Percentiles rank a stretch among this genome's conserved stretches.
Evolutionary conservation across 176 grass and related monocot species (phyloP).

Genomic region (Musa itinerans): DNA sequence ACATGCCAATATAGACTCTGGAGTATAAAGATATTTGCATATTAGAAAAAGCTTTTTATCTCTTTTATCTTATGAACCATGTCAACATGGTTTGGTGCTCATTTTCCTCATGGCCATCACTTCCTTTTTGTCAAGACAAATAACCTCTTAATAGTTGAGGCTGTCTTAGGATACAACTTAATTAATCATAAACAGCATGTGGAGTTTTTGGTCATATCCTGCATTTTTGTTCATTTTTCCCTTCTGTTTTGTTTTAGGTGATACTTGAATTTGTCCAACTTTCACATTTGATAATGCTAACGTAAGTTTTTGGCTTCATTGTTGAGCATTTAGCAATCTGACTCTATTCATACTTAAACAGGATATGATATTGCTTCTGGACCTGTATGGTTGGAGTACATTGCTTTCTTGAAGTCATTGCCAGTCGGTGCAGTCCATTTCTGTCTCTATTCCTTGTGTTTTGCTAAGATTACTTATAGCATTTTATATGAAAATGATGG

Average conservation of each 20-base stretch:
- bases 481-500: neutral
- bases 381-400: constrained; percentile 95
- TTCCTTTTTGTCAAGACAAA: neutral
- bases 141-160: neutral
- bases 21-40: neutral
- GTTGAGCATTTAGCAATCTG: neutral
- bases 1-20: neutral
- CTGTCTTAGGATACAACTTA: neutral
- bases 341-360: constrained; percentile 21
- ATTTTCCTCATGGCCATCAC: neutral
- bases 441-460: constrained; percentile 14
- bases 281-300: neutral
- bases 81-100: neutral
- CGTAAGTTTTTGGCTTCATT: neutral
- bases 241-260: neutral
- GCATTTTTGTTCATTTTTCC: too few relatives aligned
- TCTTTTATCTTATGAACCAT: neutral
- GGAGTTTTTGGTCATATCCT: neutral
- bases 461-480: constrained; percentile 7
- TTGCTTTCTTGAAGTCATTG: constrained; percentile 86
- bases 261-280: neutral
- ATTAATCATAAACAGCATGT: neutral
- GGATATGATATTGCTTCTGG: constrained; percentile 86
- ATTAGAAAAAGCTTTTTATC: neutral
- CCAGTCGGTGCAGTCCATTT: constrained; percentile 41